Base-by-base conservation (phyloP, 1,139 yeast genomes). In the Suhomyces panamericanus region DNA sequence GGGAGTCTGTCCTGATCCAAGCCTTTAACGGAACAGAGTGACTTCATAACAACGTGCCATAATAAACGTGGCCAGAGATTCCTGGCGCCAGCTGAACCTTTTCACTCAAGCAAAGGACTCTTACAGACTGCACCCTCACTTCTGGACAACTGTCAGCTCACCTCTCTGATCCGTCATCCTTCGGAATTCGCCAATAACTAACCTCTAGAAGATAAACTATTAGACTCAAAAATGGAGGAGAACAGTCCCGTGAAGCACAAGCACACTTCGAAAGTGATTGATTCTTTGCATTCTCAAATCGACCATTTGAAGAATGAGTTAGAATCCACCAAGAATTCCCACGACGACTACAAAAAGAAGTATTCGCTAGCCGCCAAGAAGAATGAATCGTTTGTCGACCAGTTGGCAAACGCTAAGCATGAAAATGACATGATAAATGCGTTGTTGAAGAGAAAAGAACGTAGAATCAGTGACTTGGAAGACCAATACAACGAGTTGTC, bases 371-470 rank as follows among this genome's bases (percentile, higher is more conserved):
- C 74, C 24, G 64, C 74, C 42, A 70, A 73, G 46, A 76, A 80
- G 56, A 80, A 83, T 49, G 84, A 82, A 38, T 77, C 78, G 47
- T 70, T 80, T 48, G 74, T 81, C 35, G 91, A 85, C 56, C 87
- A 81, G 58, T 65, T 83, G 51, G 83, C 87, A 34, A 84, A 83
- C 54, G 71, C 84, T 28, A 84, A 83, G 60, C 88, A 83, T 58
- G 88, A 85, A 55, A 81, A 81, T 54, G 87, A 84, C 55, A 82
- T 83, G 68, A 70, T 83, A 35, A 79, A 75, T 53, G 82, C 87
- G 0, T 62, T 83, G 51, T 65, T 84, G 51, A 81, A 76, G 52
- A 67, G 90, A 48, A 83, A 84, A 57, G 85, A 83, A 56, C 70
- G 89, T 48, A 67, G 87, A 48, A 76, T 85, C 36, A 56, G 70